phyloP scores from a whole-genome alignment of 2,329 filamentous ascomycete genomes.

The Verticillium longisporum region DNA sequence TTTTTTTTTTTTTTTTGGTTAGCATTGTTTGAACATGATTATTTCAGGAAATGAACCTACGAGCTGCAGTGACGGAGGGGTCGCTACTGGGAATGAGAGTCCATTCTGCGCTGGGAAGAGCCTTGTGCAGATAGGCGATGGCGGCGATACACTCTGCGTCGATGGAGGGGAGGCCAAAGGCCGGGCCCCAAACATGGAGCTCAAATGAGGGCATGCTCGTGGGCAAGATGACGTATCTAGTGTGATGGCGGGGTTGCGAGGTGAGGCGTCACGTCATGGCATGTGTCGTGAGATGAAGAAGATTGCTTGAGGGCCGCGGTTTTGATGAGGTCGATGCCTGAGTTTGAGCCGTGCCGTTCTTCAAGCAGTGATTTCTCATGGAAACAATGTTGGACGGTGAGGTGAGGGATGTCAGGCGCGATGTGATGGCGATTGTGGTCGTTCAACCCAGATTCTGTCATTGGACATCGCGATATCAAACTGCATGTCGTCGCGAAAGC shows the following conservation, averaged over 20 bases:
- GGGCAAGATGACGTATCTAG: neutral
- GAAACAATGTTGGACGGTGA: too few species aligned
- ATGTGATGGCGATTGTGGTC: too few species aligned
- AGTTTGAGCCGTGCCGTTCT: too few species aligned
- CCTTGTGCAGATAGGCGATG: conserved; percentile 66
- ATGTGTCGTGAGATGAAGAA: neutral
- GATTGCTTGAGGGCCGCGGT: neutral
- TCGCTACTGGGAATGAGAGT: conserved; percentile 67
- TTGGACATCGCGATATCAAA: neutral
- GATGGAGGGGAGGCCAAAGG: conserved; percentile 82
- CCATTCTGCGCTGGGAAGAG: conserved; percentile 56
- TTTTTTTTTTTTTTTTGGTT: conserved; percentile 22
- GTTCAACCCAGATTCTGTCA: neutral
- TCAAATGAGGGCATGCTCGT: conserved; percentile 39
- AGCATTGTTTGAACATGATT: conserved; percentile 12
- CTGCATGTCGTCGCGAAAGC: neutral
- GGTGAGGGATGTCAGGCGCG: too few species aligned
- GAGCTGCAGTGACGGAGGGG: conserved; percentile 61
- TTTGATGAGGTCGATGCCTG: too few species aligned
- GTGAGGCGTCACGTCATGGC: neutral
- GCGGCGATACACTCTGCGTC: conserved; percentile 85
- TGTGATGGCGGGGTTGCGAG: neutral
- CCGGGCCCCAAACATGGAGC: conserved; percentile 86
- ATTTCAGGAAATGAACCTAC: conserved; percentile 38
- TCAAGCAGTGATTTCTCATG: too few species aligned